A percentile compares a stretch with the other conserved stretches of the same genome.
These are phyloP conservation scores for Tilletia horrida DNA, from an alignment of 1,284 basidiomycete genomes.

Conservation along the genomic window DNA sequence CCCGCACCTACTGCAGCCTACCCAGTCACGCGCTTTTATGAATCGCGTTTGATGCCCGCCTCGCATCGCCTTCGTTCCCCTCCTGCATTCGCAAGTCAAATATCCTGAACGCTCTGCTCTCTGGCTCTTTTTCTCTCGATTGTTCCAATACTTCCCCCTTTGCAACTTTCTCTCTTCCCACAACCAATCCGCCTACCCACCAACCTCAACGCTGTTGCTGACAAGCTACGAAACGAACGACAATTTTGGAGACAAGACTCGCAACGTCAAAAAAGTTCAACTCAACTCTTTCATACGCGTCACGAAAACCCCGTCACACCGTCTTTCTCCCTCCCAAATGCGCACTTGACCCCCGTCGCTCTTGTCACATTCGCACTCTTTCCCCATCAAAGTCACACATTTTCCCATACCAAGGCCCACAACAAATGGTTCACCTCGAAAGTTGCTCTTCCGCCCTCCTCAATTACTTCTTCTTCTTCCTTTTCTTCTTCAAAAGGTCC, in stretches of 20 bases:
- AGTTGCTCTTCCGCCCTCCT: no score
- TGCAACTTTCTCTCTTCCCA: background rate
- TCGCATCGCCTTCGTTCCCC: background rate
- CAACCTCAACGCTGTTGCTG: conserved; percentile 4
- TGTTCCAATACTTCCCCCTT: background rate
- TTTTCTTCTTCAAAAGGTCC: no score
- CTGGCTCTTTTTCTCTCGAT: conserved; percentile 13
- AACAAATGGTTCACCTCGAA: no score
- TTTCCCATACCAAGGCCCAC: no score
- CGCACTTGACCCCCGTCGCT: no score
- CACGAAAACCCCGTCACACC: conserved; percentile 10
- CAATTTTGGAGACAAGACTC: background rate
- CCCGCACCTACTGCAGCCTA: no score
- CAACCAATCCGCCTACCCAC: no score
- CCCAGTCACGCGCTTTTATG: no score
- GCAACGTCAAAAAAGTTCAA: conserved; percentile 12
- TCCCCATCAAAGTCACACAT: no score
- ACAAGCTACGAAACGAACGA: conserved; percentile 17
- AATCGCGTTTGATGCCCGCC: background rate
- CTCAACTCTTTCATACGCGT: conserved; percentile 1
- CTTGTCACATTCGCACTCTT: no score
- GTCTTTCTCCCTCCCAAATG: no score
- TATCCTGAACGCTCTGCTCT: conserved; percentile 14
- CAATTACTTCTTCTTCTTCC: no score
- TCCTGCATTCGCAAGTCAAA: background rate